Conservation (phyloP, 805 yeast species). For the Starmerella lactis-condensi region DNA sequence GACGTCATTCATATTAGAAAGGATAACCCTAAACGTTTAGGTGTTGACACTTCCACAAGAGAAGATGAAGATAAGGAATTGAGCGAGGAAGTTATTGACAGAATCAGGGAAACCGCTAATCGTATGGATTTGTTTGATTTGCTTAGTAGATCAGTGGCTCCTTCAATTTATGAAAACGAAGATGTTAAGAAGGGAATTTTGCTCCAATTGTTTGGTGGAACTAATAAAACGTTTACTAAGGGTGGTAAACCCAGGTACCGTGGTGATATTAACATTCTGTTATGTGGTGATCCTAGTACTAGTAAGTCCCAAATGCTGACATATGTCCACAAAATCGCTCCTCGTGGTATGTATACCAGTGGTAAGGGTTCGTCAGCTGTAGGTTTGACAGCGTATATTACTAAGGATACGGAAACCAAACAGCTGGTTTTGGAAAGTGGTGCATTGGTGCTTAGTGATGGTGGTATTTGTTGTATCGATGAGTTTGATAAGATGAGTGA, state of each 20-base stretch:
- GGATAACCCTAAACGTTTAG: slow-evolving; percentile 62
- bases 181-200: slow-evolving; percentile 92
- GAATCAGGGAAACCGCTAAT: slow-evolving; percentile 40
- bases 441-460: slow-evolving; percentile 89
- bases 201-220: slow-evolving; percentile 86
- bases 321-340: slow-evolving; percentile 93
- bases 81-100: slow-evolving; percentile 47
- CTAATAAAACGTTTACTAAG: slow-evolving; percentile 69
- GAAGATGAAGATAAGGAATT: slow-evolving; percentile 31
- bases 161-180: slow-evolving; percentile 90
- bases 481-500: slow-evolving; percentile 97
- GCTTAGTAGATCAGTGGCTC: slow-evolving; percentile 79
- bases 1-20: slow-evolving; percentile 89
- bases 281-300: slow-evolving; percentile 98
- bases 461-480: slow-evolving; percentile 97
- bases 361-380: slow-evolving; percentile 99
- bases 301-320: slow-evolving; percentile 86
- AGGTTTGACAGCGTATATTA: slow-evolving; percentile 92
- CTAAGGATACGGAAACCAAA: slow-evolving; percentile 82
- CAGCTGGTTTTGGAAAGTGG: slow-evolving; percentile 91
- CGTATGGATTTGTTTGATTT: slow-evolving; percentile 73
- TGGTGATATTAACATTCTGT: slow-evolving; percentile 79
- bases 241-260: slow-evolving; percentile 73
- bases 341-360: slow-evolving; percentile 92
- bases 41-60: slow-evolving; percentile 53